Conservation (phyloP, 352 stramenopile species). For the Peronospora destructor region DNA sequence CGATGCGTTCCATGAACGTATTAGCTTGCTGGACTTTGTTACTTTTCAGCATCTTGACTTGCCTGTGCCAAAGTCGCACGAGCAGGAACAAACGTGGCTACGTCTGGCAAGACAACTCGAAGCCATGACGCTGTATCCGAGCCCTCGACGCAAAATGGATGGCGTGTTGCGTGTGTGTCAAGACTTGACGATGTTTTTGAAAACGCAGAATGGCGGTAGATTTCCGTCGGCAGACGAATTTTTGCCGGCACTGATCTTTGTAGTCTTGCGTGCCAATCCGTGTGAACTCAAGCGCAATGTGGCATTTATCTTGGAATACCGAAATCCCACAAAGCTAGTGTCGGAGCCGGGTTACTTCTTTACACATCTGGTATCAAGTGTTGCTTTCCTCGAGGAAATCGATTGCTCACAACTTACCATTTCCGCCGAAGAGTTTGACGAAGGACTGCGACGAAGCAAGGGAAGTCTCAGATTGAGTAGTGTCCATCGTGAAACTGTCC, state of each 20-base stretch:
- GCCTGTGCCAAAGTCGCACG: constrained; percentile 30
- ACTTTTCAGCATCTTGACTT: constrained; percentile 83
- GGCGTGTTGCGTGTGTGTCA: constrained; percentile 68
- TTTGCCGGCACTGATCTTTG: constrained; percentile 86
- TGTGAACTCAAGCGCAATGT: constrained; percentile 78
- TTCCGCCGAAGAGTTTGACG: constrained; percentile 63
- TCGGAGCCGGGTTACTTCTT: constrained; percentile 91
- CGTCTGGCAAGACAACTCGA: constrained; percentile 40
- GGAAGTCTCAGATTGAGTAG: constrained; percentile 9
- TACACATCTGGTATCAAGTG: constrained; percentile 82
- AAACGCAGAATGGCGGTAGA: constrained; percentile 29
- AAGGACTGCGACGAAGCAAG: constrained; percentile 40
- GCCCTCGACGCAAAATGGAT: constrained; percentile 84
- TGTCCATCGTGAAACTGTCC: constrained; percentile 18
- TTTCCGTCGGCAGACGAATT: constrained; percentile 89
- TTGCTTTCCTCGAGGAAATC: constrained; percentile 75
- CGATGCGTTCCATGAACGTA: constrained; percentile 44
- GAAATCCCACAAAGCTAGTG: constrained; percentile 56
- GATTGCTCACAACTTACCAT: constrained; percentile 69
- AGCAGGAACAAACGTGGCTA: constrained; percentile 35
- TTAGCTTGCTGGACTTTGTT: constrained; percentile 75
- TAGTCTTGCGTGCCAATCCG: constrained; percentile 84
- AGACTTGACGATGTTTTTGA: constrained; percentile 62
- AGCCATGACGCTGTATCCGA: constrained; percentile 40
- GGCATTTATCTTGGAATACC: constrained; percentile 83